A percentile compares a stretch with the other conserved stretches of the same genome.
phyloP scores from a whole-genome alignment of 805 yeast genomes.

The Saccharomycopsis capsularis region DNA sequence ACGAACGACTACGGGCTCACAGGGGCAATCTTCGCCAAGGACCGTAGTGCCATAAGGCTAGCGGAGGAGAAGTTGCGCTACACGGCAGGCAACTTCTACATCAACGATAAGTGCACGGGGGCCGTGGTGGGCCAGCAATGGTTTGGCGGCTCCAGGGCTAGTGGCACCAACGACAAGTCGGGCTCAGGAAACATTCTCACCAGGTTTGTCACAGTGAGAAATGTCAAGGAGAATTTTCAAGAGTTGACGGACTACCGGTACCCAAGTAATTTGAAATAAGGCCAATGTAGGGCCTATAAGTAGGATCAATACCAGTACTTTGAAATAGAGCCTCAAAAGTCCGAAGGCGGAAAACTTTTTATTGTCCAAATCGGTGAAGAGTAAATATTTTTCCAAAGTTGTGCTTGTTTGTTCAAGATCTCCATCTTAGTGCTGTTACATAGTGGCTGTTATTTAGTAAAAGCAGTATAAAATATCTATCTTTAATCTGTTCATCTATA shows the following conservation, averaged over 20 bases:
- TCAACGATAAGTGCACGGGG: conserved; percentile 93
- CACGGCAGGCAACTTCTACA: conserved; percentile 93
- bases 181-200: conserved; percentile 79
- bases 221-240: conserved; percentile 84
- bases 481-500: no score
- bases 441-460: background rate
- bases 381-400: no score
- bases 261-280: conserved; percentile 63
- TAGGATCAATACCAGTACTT: no score
- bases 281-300: no score
- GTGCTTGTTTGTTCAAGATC: no score
- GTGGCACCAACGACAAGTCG: conserved; percentile 94
- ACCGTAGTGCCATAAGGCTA: conserved; percentile 60
- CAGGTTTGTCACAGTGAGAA: conserved; percentile 83
- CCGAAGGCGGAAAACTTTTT: no score
- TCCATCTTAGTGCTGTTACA: background rate
- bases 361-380: no score
- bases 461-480: background rate
- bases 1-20: conserved; percentile 80
- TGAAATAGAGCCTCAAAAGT: no score
- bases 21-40: conserved; percentile 87
- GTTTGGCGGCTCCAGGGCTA: conserved; percentile 89
- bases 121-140: conserved; percentile 99
- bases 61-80: conserved; percentile 77
- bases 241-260: conserved; percentile 71